A percentile compares a stretch with the other conserved stretches of the same genome.
Conservation (phyloP, 129 eudicot genomes). For the Arctium minus region DNA sequence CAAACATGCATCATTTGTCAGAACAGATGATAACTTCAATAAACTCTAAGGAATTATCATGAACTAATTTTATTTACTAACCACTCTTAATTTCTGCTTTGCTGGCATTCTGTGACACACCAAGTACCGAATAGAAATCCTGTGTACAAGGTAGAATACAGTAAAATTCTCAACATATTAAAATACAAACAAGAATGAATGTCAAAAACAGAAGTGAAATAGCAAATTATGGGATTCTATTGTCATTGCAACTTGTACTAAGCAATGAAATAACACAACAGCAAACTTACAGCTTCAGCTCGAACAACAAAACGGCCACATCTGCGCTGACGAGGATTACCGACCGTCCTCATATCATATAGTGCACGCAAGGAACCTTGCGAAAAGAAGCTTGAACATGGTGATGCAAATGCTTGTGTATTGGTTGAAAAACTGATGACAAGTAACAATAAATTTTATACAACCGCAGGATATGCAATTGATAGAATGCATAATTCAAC, state of each 20-base stretch:
- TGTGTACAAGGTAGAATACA: constrained; percentile 20
- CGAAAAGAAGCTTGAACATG: constrained; percentile 47
- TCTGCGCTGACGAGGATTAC: constrained; percentile 34
- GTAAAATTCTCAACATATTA: not conserved
- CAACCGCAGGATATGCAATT: not conserved
- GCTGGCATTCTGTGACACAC: constrained; percentile 78
- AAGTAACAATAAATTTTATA: not conserved
- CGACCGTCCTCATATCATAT: constrained; percentile 30
- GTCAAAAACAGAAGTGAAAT: not conserved
- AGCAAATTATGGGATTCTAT: not conserved
- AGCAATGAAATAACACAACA: not conserved
- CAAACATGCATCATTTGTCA: not conserved
- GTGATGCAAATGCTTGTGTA: constrained; percentile 45
- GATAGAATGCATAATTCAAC: not conserved
- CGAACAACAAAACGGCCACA: constrained; percentile 61
- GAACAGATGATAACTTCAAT: constrained; percentile 7
- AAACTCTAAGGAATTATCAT: constrained; percentile 1
- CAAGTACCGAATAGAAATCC: constrained; percentile 84
- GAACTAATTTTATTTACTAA: constrained; percentile 33
- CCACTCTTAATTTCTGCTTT: constrained; percentile 93
- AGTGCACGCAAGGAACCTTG: constrained; percentile 47
- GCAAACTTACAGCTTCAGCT: constrained; percentile 64
- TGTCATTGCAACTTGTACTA: not conserved
- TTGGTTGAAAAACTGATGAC: constrained; percentile 51
- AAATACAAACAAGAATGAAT: not conserved